Evolutionary conservation across 1,284 basidiomycete species (phyloP), one percentile per base, ranked within the genome.

Genomic region (Pholiota adiposa): DNA sequence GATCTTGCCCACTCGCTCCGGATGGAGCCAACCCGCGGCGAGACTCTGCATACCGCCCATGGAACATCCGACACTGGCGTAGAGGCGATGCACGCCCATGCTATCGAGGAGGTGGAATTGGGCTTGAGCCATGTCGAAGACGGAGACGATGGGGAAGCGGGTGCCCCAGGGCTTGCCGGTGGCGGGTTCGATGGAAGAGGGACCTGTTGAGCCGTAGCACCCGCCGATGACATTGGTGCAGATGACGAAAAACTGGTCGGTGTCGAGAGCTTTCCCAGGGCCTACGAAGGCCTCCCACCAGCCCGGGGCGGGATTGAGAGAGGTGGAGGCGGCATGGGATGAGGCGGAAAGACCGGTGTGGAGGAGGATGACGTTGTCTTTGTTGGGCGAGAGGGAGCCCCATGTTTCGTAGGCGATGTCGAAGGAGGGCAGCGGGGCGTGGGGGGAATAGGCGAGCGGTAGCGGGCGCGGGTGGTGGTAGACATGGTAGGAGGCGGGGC

Each of bases 281-380:
- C 97, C 97, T 62, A 99, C 95, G 76, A 98, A 99, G 68, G 92
- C 92, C 76, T 99, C 93, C 97, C 97, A 99, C 97, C 97, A 99
- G 4, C 97, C 97, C 21, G 89, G 84, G 0, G 92, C 78, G 0
- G 93, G 87, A 66, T 97, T 98, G 11, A 83, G 76, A 1, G 82
- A 73, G 0, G 92, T 92, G 11, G 92, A 92, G 0, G 96, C 96
- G 0, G 97, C 97, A 77, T 99, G 97, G 0, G 95, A 97, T 1
- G 93, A 96, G 0, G 97, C 97, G 1, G 93, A 96, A 2, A 99
- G 83, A 23, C 97, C 97, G 0, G 97, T 99, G 71, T 98, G 97
- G 2, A 99, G 83, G n/a, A 99, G 86, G 55, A 99, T 96, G 53
- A 86, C 96, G 72, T 99, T 99, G 74, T 94, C 90, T 43, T 82